phyloP scores from a whole-genome alignment of 768 basidiomycete genomes.

The Lanmaoa pseudosensibilis region DNA sequence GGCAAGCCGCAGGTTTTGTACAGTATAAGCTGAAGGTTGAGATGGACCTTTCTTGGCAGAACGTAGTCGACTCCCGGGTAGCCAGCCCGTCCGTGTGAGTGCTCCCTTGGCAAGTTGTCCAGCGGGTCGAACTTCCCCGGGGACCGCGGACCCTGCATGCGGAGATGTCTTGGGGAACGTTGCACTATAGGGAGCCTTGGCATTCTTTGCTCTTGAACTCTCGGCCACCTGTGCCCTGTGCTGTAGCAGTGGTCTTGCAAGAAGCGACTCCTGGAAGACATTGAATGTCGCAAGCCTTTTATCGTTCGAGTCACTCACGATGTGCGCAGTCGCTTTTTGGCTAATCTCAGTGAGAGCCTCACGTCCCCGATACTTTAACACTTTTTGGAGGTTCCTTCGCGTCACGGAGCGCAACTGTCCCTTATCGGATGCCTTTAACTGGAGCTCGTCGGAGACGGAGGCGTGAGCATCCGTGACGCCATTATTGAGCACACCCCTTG shows the following conservation, averaged over 20 bases:
- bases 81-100: conserved; percentile 37
- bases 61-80: conserved; percentile 23
- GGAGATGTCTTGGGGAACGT: conserved; percentile 24
- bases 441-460: conserved; percentile 51
- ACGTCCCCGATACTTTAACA: conserved; percentile 56
- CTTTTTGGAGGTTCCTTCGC: conserved; percentile 74
- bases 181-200: conserved; percentile 21
- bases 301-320: conserved; percentile 47
- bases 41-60: conserved; percentile 5
- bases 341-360: conserved; percentile 49
- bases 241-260: conserved; percentile 61
- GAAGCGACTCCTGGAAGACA: conserved; percentile 54
- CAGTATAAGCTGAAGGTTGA: conserved; percentile 20
- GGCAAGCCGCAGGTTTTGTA: conserved; percentile 19
- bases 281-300: conserved; percentile 5
- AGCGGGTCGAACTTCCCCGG: conserved; percentile 57
- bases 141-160: conserved; percentile 56
- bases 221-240: conserved; percentile 42
- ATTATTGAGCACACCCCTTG: conserved; percentile 48
- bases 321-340: conserved; percentile 60
- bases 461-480: conserved; percentile 48
- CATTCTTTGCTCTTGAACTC: conserved; percentile 33
- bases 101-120: conserved; percentile 56
- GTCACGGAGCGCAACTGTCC: conserved; percentile 61
- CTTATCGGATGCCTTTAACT: conserved; percentile 36